Evolutionary conservation across 2,329 filamentous ascomycete genomes (phyloP).

Genomic region (Talaromyces piceae): DNA sequence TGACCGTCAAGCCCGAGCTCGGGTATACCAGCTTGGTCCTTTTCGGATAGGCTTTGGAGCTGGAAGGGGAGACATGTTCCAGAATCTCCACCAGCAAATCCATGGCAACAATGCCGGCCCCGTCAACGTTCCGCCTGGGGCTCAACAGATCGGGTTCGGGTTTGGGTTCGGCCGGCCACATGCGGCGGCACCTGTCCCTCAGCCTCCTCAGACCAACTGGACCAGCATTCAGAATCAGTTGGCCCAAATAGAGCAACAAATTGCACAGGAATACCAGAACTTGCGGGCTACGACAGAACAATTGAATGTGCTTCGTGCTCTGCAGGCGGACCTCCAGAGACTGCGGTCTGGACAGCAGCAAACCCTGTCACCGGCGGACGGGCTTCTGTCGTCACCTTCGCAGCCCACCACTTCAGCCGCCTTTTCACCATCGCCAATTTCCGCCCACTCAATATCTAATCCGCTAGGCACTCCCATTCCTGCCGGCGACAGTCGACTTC

Average conservation of each 20-base stretch:
- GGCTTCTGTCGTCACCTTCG: constrained; percentile 2
- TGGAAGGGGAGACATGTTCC: constrained; percentile 53
- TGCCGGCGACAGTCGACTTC: constrained; percentile 41
- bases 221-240: constrained; percentile 52
- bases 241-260: constrained; percentile 58
- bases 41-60: constrained; percentile 63
- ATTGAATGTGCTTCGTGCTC: constrained; percentile 57
- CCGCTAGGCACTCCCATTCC: constrained; percentile 25
- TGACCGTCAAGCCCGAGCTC: constrained; percentile 41
- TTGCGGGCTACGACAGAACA: constrained; percentile 61
- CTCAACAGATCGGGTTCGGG: constrained; percentile 26
- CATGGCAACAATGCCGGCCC: constrained; percentile 39
- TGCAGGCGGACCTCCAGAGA: constrained; percentile 61
- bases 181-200: constrained; percentile 11
- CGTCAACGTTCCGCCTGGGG: constrained; percentile 23
- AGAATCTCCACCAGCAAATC: constrained; percentile 60
- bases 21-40: constrained; percentile 66
- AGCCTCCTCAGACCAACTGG: constrained; percentile 17
- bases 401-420: constrained; percentile 3
- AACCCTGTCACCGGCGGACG: constrained; percentile 5
- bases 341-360: constrained; percentile 46
- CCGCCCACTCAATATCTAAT: constrained; percentile 18
- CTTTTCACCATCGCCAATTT: constrained; percentile 9
- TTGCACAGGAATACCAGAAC: constrained; percentile 58
- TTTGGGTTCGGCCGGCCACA: constrained; percentile 34